Percentiles rank a stretch among this genome's conserved stretches.
Evolutionary conservation across 2,329 filamentous ascomycete genomes (phyloP).

Genomic region (Cladosporium sp.): DNA sequence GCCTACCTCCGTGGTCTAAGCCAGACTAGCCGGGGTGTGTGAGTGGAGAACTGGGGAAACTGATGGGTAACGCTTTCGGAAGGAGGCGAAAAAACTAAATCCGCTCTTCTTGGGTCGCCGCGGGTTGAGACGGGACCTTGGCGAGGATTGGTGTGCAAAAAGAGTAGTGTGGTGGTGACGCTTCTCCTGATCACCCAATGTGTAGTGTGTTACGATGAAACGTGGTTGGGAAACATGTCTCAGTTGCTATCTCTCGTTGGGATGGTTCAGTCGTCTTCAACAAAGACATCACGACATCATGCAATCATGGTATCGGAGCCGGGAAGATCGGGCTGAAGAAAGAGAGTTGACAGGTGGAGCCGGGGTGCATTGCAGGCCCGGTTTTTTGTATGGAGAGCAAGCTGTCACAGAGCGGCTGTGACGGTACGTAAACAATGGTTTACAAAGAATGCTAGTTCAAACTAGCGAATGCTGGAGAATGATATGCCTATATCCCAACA

Average conservation of each 20-base stretch:
- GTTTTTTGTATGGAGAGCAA: too few species aligned
- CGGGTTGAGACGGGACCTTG: too few species aligned
- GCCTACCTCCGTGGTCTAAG: not conserved
- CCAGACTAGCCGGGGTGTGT: not conserved
- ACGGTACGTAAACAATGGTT: too few species aligned
- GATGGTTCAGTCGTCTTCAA: not conserved
- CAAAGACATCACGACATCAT: not conserved
- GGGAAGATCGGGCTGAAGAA: not conserved
- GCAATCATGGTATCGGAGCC: not conserved
- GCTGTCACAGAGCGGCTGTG: too few species aligned
- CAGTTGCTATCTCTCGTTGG: not conserved
- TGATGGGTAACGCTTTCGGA: not conserved
- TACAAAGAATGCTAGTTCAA: not conserved
- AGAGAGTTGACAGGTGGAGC: not conserved
- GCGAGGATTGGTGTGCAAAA: too few species aligned
- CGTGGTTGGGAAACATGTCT: too few species aligned
- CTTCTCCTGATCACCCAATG: too few species aligned
- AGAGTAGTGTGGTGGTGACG: too few species aligned
- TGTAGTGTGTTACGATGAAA: too few species aligned
- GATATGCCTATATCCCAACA: not conserved
- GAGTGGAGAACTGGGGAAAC: slow-evolving; percentile 1
- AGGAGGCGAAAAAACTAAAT: too few species aligned
- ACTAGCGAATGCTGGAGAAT: not conserved
- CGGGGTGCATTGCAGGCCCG: not conserved
- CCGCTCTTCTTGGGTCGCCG: too few species aligned